Conservation (phyloP, 352 stramenopile species). For the Phytophthora rubi region DNA sequence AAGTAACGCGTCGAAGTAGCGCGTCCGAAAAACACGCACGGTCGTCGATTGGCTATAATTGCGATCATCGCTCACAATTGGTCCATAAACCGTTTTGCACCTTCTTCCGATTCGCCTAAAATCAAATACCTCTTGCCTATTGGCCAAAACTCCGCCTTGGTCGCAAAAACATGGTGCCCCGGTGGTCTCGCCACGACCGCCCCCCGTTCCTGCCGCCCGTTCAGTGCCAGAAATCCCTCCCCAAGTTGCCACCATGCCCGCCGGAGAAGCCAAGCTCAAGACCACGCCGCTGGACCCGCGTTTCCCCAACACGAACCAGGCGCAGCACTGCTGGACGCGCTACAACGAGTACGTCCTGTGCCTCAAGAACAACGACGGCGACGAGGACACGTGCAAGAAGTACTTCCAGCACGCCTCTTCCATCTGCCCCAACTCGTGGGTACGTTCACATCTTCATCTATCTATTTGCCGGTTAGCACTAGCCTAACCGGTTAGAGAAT, state of each 20-base stretch:
- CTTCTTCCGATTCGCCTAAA: not conserved
- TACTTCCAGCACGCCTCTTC: conserved; percentile 74
- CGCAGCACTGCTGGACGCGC: conserved; percentile 90
- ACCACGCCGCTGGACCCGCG: conserved; percentile 86
- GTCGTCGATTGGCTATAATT: conserved; percentile 17
- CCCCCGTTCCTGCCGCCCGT: conserved; percentile 38
- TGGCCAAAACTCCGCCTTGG: conserved; percentile 31
- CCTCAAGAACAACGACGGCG: conserved; percentile 94
- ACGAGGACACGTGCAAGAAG: conserved; percentile 92
- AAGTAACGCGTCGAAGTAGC: not conserved
- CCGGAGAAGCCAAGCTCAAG: conserved; percentile 64
- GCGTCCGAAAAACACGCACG: not conserved
- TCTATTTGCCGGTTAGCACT: not conserved
- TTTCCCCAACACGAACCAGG: conserved; percentile 90
- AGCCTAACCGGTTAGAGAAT: not conserved
- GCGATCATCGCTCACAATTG: not conserved
- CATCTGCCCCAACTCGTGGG: conserved; percentile 82
- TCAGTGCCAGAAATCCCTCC: conserved; percentile 36
- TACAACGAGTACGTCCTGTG: conserved; percentile 99
- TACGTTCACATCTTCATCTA: conserved; percentile 36
- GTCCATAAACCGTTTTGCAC: not conserved
- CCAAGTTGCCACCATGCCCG: conserved; percentile 42
- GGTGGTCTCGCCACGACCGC: conserved; percentile 34
- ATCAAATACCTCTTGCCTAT: conserved; percentile 11
- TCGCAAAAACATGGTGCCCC: conserved; percentile 53